Percentiles rank a stretch among this genome's conserved stretches.
phyloP scores from a whole-genome alignment of 2,329 filamentous ascomycete species.

The Colletotrichum liaoningense region DNA sequence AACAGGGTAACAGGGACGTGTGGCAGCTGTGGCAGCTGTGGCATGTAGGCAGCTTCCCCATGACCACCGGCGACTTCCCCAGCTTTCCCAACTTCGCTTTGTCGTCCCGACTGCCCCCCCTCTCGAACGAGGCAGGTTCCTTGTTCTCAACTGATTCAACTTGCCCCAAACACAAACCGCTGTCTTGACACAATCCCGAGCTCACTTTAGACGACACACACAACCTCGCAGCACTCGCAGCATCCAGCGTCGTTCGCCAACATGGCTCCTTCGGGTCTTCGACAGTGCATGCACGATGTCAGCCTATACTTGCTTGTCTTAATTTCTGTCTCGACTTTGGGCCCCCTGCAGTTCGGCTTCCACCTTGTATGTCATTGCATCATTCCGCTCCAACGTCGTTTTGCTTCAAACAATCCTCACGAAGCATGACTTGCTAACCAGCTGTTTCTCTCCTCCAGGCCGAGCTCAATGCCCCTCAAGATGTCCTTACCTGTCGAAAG shows the following conservation, averaged over 20 bases:
- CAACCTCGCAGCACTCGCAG: not conserved
- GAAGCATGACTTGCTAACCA: not conserved
- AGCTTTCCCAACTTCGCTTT: constrained; percentile 19
- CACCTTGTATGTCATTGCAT: constrained; percentile 74
- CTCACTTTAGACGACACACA: constrained; percentile 6
- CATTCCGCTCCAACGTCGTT: constrained; percentile 24
- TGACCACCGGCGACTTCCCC: constrained; percentile 5
- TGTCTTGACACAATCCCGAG: not conserved
- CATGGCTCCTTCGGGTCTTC: constrained; percentile 50
- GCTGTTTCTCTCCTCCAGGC: constrained; percentile 63
- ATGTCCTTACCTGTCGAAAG: constrained; percentile 88
- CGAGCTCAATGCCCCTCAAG: constrained; percentile 94
- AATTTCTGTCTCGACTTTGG: constrained; percentile 81
- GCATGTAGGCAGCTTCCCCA: constrained; percentile 16
- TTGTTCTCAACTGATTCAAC: not conserved
- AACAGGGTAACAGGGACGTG: constrained; percentile 22
- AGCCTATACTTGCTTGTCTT: constrained; percentile 84
- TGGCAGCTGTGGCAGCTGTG: constrained; percentile 5
- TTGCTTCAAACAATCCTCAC: not conserved
- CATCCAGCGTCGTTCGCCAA: constrained; percentile 17
- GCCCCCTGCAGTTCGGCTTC: constrained; percentile 93
- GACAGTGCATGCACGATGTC: constrained; percentile 60
- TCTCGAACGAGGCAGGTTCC: not conserved
- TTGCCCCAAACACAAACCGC: constrained; percentile 1
- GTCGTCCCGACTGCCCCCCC: constrained; percentile 12